These are phyloP conservation scores for Abrus precatorius DNA, from an alignment of 306 rosid species.

Conservation along the genomic window DNA sequence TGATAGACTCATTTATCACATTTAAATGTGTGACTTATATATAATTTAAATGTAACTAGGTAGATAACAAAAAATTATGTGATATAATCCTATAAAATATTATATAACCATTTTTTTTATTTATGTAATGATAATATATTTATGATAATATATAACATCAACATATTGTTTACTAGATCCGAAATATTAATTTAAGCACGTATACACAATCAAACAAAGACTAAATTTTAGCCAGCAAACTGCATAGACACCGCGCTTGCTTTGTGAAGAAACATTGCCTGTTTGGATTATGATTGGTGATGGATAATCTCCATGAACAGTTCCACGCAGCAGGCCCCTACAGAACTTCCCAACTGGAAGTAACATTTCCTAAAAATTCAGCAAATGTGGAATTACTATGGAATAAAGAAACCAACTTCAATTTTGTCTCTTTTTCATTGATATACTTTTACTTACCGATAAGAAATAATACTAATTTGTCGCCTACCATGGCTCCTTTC, in stretches of 20 bases:
- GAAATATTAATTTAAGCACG: no score
- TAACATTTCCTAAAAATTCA: slow-evolving; percentile 12
- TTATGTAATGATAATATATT: no score
- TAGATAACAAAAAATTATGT: no score
- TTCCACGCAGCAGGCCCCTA: slow-evolving; percentile 19
- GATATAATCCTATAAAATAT: no score
- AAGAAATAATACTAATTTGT: slow-evolving; percentile 22
- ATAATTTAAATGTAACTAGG: no score
- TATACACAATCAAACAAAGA: no score
- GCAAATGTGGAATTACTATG: slow-evolving; percentile 27
- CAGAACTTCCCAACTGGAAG: slow-evolving; percentile 6
- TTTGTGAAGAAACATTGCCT: not conserved
- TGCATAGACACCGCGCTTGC: not conserved
- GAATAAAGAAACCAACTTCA: slow-evolving; percentile 45
- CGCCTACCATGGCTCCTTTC: not conserved
- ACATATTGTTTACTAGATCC: no score
- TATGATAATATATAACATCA: no score
- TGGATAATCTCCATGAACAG: slow-evolving; percentile 5
- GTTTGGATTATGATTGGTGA: slow-evolving; percentile 10
- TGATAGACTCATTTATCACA: no score
- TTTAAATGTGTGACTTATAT: no score
- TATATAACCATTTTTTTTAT: no score
- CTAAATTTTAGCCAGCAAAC: slow-evolving; percentile 1
- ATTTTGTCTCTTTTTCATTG: not conserved
- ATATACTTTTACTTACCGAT: not conserved